Evolutionary conservation across 768 basidiomycete genomes (phyloP).

Genomic region (Agaricus blazei): DNA sequence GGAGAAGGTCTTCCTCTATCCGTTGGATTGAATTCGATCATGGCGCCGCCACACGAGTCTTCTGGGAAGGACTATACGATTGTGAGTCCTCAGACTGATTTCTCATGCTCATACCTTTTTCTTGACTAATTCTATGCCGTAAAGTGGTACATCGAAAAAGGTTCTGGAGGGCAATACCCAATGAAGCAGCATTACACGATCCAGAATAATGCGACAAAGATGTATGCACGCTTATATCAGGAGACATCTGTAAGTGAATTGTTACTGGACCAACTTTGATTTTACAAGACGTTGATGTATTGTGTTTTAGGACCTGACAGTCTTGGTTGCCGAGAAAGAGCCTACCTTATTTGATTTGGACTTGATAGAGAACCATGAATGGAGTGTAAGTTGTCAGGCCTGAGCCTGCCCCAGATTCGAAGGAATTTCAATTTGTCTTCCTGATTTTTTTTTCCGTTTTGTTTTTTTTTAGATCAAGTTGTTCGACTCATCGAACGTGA

Average conservation of each 20-base stretch:
- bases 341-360: background rate
- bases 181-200: background rate
- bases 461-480: background rate
- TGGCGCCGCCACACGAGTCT: background rate
- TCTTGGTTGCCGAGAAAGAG: background rate
- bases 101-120: background rate
- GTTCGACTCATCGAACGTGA: too few relatives aligned
- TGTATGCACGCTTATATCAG: background rate
- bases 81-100: background rate
- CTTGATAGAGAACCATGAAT: background rate
- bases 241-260: background rate
- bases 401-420: too few relatives aligned
- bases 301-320: background rate
- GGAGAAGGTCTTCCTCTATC: constrained; percentile 1
- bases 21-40: background rate
- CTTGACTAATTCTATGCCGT: background rate
- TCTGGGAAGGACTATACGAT: background rate
- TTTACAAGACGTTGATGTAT: background rate
- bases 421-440: too few relatives aligned
- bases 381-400: background rate
- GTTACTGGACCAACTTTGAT: background rate
- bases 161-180: background rate
- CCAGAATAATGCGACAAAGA: background rate
- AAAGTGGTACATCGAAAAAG: constrained; percentile 3
- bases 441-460: too few relatives aligned